Conservation (phyloP, 139 green algal genomes). For the Monoraphidium neglectum region DNA sequence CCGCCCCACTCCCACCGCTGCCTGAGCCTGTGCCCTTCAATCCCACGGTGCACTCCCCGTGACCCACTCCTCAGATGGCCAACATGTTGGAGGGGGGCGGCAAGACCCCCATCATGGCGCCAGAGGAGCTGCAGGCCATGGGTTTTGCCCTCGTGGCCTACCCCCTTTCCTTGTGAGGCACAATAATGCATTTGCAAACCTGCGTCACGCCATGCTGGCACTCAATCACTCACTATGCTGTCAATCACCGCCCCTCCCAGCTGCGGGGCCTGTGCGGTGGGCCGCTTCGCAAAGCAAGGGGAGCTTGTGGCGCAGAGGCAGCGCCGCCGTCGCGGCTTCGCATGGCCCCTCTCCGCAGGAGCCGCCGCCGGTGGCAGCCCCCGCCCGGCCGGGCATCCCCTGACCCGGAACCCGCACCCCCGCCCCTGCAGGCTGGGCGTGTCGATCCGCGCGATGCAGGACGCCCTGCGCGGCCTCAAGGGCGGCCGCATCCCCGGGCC, state of each 20-base stretch:
- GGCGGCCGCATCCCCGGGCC: slow-evolving; percentile 33
- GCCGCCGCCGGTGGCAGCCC: too few species aligned
- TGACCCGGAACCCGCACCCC: too few species aligned
- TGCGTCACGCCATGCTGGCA: too few species aligned
- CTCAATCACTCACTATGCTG: too few species aligned
- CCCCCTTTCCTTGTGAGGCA: slow-evolving; percentile 74
- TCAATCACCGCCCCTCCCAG: too few species aligned
- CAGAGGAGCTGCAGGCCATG: slow-evolving; percentile 74
- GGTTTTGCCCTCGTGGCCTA: slow-evolving; percentile 92
- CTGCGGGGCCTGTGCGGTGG: too few species aligned
- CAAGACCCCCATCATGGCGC: slow-evolving; percentile 89
- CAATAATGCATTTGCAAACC: too few species aligned
- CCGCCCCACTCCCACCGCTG: neutral
- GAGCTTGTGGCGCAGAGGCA: too few species aligned
- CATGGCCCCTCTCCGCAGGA: too few species aligned
- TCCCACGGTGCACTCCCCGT: neutral
- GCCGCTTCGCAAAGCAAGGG: too few species aligned
- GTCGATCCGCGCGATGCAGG: slow-evolving; percentile 73
- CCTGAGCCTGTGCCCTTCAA: neutral
- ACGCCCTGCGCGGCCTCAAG: slow-evolving; percentile 47
- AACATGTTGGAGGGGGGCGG: slow-evolving; percentile 97
- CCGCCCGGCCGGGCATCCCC: too few species aligned
- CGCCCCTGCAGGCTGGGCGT: too few species aligned
- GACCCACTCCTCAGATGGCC: slow-evolving; percentile 76
- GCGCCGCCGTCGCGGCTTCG: slow-evolving; percentile 70